A percentile compares a stretch with the other conserved stretches of the same genome.
Conservation (phyloP, 2,329 filamentous ascomycete species). For the Exophiala lecanii-corni region DNA sequence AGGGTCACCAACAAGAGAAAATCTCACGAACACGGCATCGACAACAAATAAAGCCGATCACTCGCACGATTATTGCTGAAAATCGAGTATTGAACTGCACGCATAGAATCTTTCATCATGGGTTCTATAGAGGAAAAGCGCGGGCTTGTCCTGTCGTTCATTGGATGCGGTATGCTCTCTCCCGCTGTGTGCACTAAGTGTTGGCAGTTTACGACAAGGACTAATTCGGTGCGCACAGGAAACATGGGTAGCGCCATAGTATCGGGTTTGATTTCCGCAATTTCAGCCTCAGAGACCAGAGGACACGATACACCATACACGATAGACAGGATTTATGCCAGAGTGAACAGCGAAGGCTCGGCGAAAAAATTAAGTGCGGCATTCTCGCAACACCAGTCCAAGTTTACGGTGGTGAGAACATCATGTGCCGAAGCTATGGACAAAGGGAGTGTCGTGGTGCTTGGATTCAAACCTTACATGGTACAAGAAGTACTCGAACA, state of each 20-base stretch:
- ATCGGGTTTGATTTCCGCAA: neutral
- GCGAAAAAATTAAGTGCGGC: neutral
- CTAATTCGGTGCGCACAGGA: neutral
- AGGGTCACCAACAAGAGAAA: no score
- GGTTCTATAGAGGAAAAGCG: neutral
- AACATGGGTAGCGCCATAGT: neutral
- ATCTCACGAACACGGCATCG: no score
- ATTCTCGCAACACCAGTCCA: neutral
- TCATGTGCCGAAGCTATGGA: neutral
- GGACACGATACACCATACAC: neutral
- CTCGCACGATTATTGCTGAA: no score
- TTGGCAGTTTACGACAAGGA: no score
- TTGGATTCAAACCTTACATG: constrained; percentile 45
- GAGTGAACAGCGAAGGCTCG: neutral
- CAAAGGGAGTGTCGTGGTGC: constrained; percentile 39
- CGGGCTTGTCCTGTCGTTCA: neutral
- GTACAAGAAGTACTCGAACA: constrained; percentile 37
- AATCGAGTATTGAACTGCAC: no score
- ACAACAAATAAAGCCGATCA: no score
- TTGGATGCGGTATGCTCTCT: neutral
- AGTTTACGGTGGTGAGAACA: neutral
- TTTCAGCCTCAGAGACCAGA: neutral
- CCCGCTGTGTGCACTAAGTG: no score
- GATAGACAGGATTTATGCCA: neutral
- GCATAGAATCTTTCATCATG: neutral